Base-by-base conservation (phyloP, 371 early-diverging fungal species). In the Lichtheimia ornata region DNA sequence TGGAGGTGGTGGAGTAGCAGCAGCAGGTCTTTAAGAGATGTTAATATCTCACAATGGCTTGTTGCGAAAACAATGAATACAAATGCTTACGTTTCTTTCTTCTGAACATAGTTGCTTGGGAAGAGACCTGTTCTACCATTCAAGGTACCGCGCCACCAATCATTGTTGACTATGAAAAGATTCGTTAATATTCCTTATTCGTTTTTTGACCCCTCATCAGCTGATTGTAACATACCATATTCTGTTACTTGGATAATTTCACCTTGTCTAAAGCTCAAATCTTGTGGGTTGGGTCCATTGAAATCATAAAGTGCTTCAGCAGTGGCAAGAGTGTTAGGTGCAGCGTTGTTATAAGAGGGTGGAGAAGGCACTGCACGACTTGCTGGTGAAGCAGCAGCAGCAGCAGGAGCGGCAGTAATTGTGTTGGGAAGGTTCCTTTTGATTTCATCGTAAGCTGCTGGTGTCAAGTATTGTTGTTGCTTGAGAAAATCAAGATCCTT, bases 101-200 rank as follows among this genome's bases (percentile, higher is more conserved):
- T 35, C 9, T 35, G 35, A 35, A 69, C 70, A 50, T 75, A 69
- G 22, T 62, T 69, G 42, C 64, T 62, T 5, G 75, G 75, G 60
- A 75, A 75, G n/a, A 71, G 47, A 30, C 75, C 75, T 15, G 61
- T 66, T 12, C 43, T 61, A 15, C 69, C 71, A 27, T 67, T 59
- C 14, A 71, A 22, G 1, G 55, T 62, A 15, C 75, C 75, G 25
- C 72, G 61, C 71, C 69, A 74, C 75, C 75, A 74, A 47, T 74
- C 72, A 58, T 71, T 57, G 30, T 74, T 71, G 18, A 74, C 75
- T 74, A 40, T 62, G 45, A 30, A 7, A 43, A 24, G 17, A 20
- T 14, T 27, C 49, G 22, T 61, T 41, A 55, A n/a, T 35, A 35
- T 35, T 35, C 35, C 11, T 35, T 28, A 28, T 28, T 28, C 4